These are phyloP conservation scores for Penicillium macrosclerotiorum DNA, from an alignment of 495 filamentous ascomycete species.

Conservation along the genomic window DNA sequence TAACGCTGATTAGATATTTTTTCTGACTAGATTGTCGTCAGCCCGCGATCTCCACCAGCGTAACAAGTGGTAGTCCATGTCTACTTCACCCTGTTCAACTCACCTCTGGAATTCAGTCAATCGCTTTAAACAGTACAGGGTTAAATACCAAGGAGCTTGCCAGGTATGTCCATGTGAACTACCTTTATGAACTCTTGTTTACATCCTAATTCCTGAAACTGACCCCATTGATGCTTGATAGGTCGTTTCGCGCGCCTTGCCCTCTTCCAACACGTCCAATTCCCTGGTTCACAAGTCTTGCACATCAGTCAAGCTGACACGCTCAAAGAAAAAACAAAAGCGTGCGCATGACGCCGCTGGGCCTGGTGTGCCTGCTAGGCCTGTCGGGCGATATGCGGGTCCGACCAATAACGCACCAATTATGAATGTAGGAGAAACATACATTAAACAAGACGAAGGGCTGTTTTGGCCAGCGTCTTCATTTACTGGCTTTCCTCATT, in stretches of 20 bases:
- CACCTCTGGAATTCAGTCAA: background rate
- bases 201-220: background rate
- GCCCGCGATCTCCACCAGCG: constrained; percentile 2
- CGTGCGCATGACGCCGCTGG: constrained; percentile 11
- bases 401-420: too few relatives aligned
- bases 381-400: too few relatives aligned
- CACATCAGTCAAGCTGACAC: constrained; percentile 14
- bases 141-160: too few relatives aligned
- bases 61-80: constrained; percentile 2
- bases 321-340: constrained; percentile 15
- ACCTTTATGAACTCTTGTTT: background rate
- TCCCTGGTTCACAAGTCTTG: background rate
- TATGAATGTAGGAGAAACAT: too few relatives aligned
- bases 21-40: constrained; percentile 9
- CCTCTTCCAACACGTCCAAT: background rate
- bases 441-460: too few relatives aligned
- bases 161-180: too few relatives aligned
- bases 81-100: background rate
- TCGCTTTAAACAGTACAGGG: too few relatives aligned
- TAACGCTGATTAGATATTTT: constrained; percentile 29
- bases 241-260: background rate
- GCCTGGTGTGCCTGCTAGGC: background rate
- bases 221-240: background rate
- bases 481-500: too few relatives aligned
- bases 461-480: too few relatives aligned